A percentile compares a stretch with the other conserved stretches of the same genome.
phyloP scores from a whole-genome alignment of 768 basidiomycete genomes.

The Leucocoprinus sp. region DNA sequence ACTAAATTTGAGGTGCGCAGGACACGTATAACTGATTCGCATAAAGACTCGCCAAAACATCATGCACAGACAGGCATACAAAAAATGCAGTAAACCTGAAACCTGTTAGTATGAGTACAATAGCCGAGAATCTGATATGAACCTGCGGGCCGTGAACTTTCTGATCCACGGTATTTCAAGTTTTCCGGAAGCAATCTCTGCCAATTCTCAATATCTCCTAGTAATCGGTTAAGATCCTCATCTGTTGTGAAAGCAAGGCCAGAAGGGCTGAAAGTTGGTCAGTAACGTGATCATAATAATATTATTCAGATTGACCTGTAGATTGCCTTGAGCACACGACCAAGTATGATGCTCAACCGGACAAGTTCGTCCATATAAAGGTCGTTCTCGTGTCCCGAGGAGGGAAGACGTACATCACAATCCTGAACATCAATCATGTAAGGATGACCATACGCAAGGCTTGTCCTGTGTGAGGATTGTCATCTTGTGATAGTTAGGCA shows the following conservation, averaged over 20 bases:
- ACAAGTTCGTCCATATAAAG: conserved; percentile 88
- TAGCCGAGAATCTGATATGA: conserved; percentile 18
- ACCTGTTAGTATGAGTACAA: not conserved
- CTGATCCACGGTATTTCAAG: conserved; percentile 68
- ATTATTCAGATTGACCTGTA: conserved; percentile 54
- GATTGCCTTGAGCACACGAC: conserved; percentile 85
- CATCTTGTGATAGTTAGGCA: conserved; percentile 6
- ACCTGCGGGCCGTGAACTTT: conserved; percentile 63
- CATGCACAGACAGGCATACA: conserved; percentile 87
- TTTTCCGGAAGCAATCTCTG: conserved; percentile 67
- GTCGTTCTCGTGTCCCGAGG: conserved; percentile 72
- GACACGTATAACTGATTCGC: conserved; percentile 91
- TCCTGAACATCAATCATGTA: conserved; percentile 96
- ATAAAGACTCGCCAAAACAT: conserved; percentile 99
- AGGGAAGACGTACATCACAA: conserved; percentile 90
- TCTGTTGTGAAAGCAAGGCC: conserved; percentile 83
- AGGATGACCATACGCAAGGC: conserved; percentile 86
- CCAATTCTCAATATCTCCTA: conserved; percentile 70
- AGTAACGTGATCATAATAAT: not conserved
- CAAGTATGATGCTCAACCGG: conserved; percentile 84
- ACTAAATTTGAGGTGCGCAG: conserved; percentile 81
- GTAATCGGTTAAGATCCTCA: conserved; percentile 57
- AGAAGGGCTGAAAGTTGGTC: conserved; percentile 50
- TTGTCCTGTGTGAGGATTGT: conserved; percentile 45
- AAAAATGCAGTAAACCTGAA: conserved; percentile 77